Evolutionary conservation across 2,329 filamentous ascomycete species (phyloP), one percentile per base, ranked within the genome.

Genomic region (Dactylellina parvicollis): DNA sequence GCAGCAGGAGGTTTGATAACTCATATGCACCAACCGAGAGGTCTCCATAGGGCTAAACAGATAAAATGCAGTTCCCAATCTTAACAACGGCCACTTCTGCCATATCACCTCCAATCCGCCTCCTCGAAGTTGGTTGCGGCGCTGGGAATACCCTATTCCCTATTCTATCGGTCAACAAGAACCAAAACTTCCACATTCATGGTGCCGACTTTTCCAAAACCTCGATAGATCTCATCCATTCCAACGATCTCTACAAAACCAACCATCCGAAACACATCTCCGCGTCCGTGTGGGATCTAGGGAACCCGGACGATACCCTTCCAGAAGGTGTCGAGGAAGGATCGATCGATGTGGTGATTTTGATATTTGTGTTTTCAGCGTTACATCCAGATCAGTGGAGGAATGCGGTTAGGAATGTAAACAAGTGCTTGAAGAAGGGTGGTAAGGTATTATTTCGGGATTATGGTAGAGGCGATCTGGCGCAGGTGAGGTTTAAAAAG

Each of bases 311-410:
- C 0, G 77, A 79, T 18, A 79, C 78, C 2, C 83, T 97, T 4
- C 94, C 95, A 4, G 91, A 92, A 1, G 91, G 88, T 1, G 82
- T 99, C 14, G 83, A 83, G 54, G 89, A 92, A 77, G 88, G 85
- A n/a, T 91, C 87, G 70, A 92, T 97, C 71, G 94, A 99, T 81
- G 87, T 98, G 38, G 92, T 96, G 36, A 85, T 99, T 59, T 88
- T 99, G 86, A 92, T 99, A 73, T 99, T 99, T 83, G 94, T 98
- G 79, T 98, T 99, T 84, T 96, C 92, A 16, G 95, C 95, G 1
- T 83, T 99, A 49, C 89, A 90, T 32, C 95, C 95, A 0, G 80
- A 81, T 50, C 92, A 99, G 81, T 99, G 95, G 95, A 83, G 85
- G 52, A 86, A 88, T 79, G 92, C 92, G 10, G 88, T 98, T 38